phyloP scores from a whole-genome alignment of 768 basidiomycete genomes.

The Pisolithus orientalis region DNA sequence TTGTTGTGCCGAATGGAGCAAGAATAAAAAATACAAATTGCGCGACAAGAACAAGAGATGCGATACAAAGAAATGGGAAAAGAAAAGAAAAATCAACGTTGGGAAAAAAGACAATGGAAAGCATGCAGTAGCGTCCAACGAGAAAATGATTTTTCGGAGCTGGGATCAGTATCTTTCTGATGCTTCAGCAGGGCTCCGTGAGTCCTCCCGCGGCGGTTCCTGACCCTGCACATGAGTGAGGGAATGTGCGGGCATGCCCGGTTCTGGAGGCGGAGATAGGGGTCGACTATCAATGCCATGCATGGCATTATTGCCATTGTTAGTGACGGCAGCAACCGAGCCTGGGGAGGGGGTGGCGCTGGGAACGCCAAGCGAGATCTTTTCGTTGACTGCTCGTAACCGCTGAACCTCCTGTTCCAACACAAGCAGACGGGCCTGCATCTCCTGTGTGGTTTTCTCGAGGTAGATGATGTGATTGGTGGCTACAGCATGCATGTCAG shows the following conservation, averaged over 20 bases:
- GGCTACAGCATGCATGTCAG: slow-evolving; percentile 35
- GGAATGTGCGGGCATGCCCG: slow-evolving; percentile 38
- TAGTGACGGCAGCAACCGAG: slow-evolving; percentile 11
- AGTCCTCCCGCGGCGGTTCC: slow-evolving; percentile 57
- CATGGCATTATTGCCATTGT: slow-evolving; percentile 4
- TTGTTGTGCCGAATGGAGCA: slow-evolving; percentile 18
- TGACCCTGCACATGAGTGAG: slow-evolving; percentile 54
- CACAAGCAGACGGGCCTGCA: slow-evolving; percentile 59
- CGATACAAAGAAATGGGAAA: slow-evolving; percentile 23
- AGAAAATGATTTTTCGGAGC: slow-evolving; percentile 13
- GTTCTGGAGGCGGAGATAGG: slow-evolving; percentile 61
- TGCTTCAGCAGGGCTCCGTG: slow-evolving; percentile 33
- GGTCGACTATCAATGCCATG: slow-evolving; percentile 42
- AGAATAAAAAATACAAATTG: slow-evolving; percentile 28
- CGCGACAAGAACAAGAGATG: slow-evolving; percentile 28
- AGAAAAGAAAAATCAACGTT: slow-evolving; percentile 29
- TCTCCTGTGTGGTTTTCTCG: slow-evolving; percentile 65
- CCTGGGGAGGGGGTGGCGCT: slow-evolving; percentile 55
- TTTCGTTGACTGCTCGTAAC: slow-evolving; percentile 74
- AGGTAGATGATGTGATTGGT: slow-evolving; percentile 73
- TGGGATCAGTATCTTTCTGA: slow-evolving; percentile 27
- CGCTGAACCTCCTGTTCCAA: slow-evolving; percentile 66
- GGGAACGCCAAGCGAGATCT: slow-evolving; percentile 63
- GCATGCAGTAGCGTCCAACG: slow-evolving; percentile 22
- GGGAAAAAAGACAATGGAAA: slow-evolving; percentile 10